Evolutionary conservation across 306 rosid genomes (phyloP).

Genomic region (Potentilla sterilis): DNA sequence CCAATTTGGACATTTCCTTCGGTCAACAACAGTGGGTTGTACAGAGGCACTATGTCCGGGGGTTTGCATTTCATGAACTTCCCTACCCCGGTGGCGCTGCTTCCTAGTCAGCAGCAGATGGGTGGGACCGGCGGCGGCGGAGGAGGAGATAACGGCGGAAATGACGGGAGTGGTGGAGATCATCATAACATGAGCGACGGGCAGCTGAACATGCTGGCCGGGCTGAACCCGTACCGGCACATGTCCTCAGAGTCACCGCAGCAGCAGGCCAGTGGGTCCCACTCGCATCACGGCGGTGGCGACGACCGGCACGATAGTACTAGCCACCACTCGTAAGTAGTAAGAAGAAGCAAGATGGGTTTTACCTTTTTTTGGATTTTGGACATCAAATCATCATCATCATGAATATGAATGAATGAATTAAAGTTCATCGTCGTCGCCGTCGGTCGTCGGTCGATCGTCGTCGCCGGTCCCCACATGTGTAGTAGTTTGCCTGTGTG

Average conservation of each 20-base stretch:
- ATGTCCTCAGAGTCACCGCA: conserved; percentile 46
- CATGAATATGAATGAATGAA: background rate
- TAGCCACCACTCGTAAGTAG: conserved; percentile 62
- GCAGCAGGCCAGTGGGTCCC: conserved; percentile 57
- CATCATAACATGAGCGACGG: conserved; percentile 42
- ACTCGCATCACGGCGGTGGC: conserved; percentile 58
- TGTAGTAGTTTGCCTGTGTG: conserved; percentile 61
- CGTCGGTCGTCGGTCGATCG: conserved; percentile 22
- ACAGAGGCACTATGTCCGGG: conserved; percentile 64
- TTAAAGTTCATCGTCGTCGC: background rate
- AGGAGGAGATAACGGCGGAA: conserved; percentile 18
- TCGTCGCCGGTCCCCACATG: conserved; percentile 36
- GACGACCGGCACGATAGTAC: conserved; percentile 56
- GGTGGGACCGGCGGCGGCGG: conserved; percentile 22
- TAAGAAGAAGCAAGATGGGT: background rate
- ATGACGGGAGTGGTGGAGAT: conserved; percentile 2
- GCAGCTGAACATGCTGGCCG: conserved; percentile 67
- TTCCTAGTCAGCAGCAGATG: conserved; percentile 63
- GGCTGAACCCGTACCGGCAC: conserved; percentile 66
- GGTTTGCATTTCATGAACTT: conserved; percentile 95
- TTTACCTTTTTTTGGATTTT: background rate
- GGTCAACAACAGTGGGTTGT: conserved; percentile 56
- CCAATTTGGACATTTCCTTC: conserved; percentile 90
- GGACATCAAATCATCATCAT: conserved; percentile 6
- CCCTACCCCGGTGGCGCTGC: conserved; percentile 62